These are phyloP conservation scores for Conticribra guillardii DNA, from an alignment of 108 stramenopile species.

Conservation along the genomic window DNA sequence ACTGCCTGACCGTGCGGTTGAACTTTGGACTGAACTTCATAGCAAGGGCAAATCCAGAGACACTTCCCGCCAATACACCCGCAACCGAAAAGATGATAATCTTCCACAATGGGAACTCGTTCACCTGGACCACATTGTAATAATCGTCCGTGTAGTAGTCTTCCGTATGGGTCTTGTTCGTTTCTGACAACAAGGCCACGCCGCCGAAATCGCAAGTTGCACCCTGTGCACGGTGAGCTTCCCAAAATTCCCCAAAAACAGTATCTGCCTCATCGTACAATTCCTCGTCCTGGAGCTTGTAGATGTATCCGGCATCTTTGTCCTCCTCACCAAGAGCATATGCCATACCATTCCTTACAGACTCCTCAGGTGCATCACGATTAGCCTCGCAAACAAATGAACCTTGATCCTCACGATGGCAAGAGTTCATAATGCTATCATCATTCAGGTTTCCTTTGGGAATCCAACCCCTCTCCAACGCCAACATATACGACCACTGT, in stretches of 20 bases:
- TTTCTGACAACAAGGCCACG: conserved; percentile 62
- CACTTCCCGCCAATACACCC: conserved; percentile 50
- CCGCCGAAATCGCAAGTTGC: conserved; percentile 92
- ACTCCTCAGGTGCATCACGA: conserved; percentile 50
- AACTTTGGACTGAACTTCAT: conserved; percentile 54
- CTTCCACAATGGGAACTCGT: conserved; percentile 32
- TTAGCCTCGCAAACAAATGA: conserved; percentile 66
- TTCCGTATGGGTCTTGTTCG: conserved; percentile 46
- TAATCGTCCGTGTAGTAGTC: conserved; percentile 67
- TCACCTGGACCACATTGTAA: conserved; percentile 33
- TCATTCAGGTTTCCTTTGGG: conserved; percentile 70
- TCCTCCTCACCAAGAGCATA: conserved; percentile 51
- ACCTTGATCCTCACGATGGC: conserved; percentile 60
- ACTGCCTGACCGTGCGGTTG: conserved; percentile 24
- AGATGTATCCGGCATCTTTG: conserved; percentile 33
- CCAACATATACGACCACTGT: conserved; percentile 83
- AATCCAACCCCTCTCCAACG: conserved; percentile 82
- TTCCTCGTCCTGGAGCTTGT: conserved; percentile 53
- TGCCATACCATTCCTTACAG: conserved; percentile 52
- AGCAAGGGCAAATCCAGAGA: conserved; percentile 66
- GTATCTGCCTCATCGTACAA: conserved; percentile 60
- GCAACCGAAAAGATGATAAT: conserved; percentile 41
- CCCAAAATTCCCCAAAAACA: conserved; percentile 61
- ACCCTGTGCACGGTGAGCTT: conserved; percentile 53
- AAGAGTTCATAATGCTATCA: conserved; percentile 63